These are phyloP conservation scores for Hymenoscyphus fructigenus DNA, from an alignment of 2,329 filamentous ascomycete species.

Conservation along the genomic window DNA sequence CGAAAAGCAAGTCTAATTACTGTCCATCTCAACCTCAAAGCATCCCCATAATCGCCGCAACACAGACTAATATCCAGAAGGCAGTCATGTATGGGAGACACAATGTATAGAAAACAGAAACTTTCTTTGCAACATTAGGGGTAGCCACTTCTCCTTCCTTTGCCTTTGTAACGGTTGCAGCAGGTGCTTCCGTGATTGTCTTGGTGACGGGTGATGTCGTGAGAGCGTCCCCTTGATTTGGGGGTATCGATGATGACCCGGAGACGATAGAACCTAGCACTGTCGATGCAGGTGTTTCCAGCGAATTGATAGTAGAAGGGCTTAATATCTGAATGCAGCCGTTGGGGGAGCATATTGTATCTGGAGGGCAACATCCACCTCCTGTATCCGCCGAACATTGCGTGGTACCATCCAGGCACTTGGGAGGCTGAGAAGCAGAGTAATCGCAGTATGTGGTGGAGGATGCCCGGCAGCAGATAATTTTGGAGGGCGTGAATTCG, in stretches of 20 bases:
- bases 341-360: slow-evolving; percentile 25
- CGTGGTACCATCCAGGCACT: slow-evolving; percentile 24
- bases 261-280: background rate
- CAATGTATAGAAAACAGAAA: slow-evolving; percentile 16
- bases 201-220: slow-evolving; percentile 21
- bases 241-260: background rate
- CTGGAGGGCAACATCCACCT: slow-evolving; percentile 31
- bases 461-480: slow-evolving; percentile 33
- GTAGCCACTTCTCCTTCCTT: slow-evolving; percentile 32
- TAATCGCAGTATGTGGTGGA: slow-evolving; percentile 21
- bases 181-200: slow-evolving; percentile 20
- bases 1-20: background rate
- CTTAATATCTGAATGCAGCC: slow-evolving; percentile 26
- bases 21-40: slow-evolving; percentile 16
- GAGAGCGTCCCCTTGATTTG: background rate
- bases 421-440: slow-evolving; percentile 22
- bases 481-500: slow-evolving; percentile 26
- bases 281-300: background rate
- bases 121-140: slow-evolving; percentile 11
- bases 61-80: slow-evolving; percentile 20
- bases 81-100: slow-evolving; percentile 22
- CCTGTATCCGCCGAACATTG: slow-evolving; percentile 30
- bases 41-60: slow-evolving; percentile 28
- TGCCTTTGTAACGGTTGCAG: slow-evolving; percentile 27
- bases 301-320: slow-evolving; percentile 14